Percentiles rank a stretch among this genome's conserved stretches.
These are phyloP conservation scores for Fraxinus albicans DNA, from an alignment of 305 asterid genomes.

Conservation along the genomic window DNA sequence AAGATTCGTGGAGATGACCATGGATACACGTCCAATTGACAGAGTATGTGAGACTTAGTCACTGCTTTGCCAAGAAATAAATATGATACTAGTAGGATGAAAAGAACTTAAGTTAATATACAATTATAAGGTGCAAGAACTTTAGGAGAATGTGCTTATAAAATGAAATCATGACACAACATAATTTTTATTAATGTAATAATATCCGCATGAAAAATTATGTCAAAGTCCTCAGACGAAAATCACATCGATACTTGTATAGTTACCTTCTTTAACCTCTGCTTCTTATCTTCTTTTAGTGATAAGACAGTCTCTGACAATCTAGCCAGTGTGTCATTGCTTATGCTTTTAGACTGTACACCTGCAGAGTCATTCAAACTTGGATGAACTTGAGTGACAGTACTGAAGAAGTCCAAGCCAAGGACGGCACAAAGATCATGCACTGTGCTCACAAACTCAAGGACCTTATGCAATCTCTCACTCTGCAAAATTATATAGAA, in stretches of 20 bases:
- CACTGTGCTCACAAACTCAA: constrained; percentile 84
- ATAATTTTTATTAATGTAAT: neutral
- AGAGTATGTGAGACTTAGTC: neutral
- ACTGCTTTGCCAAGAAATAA: neutral
- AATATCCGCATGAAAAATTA: neutral
- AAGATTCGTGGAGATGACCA: neutral
- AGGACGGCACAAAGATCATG: constrained; percentile 95
- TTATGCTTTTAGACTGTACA: constrained; percentile 85
- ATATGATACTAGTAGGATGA: neutral
- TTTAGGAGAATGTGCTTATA: neutral
- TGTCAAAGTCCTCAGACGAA: neutral
- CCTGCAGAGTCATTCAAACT: constrained; percentile 75
- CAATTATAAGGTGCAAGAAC: neutral
- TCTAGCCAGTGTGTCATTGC: constrained; percentile 73
- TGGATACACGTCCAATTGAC: neutral
- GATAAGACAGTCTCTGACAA: constrained; percentile 74
- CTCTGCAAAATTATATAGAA: constrained; percentile 53
- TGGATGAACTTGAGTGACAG: constrained; percentile 86
- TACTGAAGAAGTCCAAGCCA: constrained; percentile 75
- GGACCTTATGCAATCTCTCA: constrained; percentile 89
- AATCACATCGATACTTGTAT: constrained; percentile 8
- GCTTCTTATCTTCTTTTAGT: constrained; percentile 74
- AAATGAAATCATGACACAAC: neutral
- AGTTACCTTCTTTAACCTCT: constrained; percentile 72
- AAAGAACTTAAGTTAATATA: neutral